Base-by-base conservation (phyloP, 495 filamentous ascomycete genomes). In the Daldinia concentrica region DNA sequence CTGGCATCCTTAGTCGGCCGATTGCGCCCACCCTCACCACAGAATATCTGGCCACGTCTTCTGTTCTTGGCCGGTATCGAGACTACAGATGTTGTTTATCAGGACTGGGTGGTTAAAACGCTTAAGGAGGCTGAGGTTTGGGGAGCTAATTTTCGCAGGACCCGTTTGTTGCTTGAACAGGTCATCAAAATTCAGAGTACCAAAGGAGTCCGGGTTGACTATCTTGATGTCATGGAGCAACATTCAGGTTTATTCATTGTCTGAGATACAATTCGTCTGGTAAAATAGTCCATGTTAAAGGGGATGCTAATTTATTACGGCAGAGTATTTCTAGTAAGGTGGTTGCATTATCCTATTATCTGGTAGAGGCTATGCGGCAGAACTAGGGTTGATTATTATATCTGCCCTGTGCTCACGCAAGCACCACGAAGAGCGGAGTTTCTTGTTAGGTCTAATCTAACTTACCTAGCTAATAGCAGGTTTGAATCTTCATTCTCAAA, bases 1-100 rank as follows among this genome's bases (percentile, higher is more conserved):
- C 37, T 70, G 15, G 61, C 67, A 37, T 70, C 55, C 15, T 64
- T 62, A 52, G 67, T 64, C 34, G 6, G 26, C 29, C 61, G 67
- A 12, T 56, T 56, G 22, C 67, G 67, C 9, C 29, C 67, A 12
- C 61, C 67, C 19, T 70, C 67, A 6, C 67, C 67, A 7, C 67
- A 70, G 30, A 70, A 70, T 24, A 36, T 70, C 19, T 70, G 67
- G 67, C 67, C 67, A 0, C 67, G 67, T 9, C 34, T 70, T 43
- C 36, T 70, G 11, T 70, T 70, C 26, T 14, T 64, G 6, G 67
- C 67, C 1, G 67, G 67, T n/a, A 70, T 70, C 37, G 67, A 70
- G 36, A 64, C 67, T 19, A 70, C 36, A 6, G 67, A 70, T 45
- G 12, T 70, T 19, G 61, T 29, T 4, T 30, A 64, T 32, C 67